Base-by-base conservation (phyloP, 208 protist species). In the Crithidia bombi region DNA sequence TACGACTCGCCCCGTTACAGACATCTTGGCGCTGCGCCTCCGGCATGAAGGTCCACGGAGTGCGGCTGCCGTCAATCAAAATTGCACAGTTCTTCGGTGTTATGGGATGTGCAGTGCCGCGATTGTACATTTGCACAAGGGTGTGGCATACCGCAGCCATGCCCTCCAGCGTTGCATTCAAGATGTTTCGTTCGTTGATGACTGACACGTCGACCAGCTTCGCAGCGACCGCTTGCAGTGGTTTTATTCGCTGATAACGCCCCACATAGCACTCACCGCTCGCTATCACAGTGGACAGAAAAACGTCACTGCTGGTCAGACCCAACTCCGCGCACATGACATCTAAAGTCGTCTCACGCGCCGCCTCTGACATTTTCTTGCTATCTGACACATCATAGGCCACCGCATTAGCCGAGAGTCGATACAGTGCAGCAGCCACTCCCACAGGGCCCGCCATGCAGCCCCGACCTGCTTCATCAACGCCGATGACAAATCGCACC, bases 401-500 rank as follows among this genome's bases (percentile, higher is more conserved):
- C 36, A 78, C 66, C 28, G 41, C 19, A 0, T 25, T 35, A 11
- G 30, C 21, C n/a, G 58, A 65, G 23, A 86, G 3, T 26, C 69
- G 69, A 28, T 80, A 83, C 46, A 79, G 73, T 3, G 68, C 55
- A 5, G 81, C 84, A 12, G 84, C 69, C 3, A 86, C 73, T 35
- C 74, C 64, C 5, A 89, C 84, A 14, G 84, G 84, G 14, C 84
- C 84, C 1, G 84, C 84, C 69, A 83, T 78, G 63, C 81, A 86
- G 19, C 84, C 84, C 7, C 84, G 78, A 10, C 84, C 84, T 4
- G 84, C 84, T 65, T 89, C 84, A 55, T 89, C 84, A 6, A 82
- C 66, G 33, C 80, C 81, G 43, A 89, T 78, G 15, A 83, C 70
- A 58, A 75, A 89, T 14, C 69, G 55, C 19, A 85, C 51, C 12